Conservation (phyloP, 75 land plant species). For the Cupressus sempervirens region DNA sequence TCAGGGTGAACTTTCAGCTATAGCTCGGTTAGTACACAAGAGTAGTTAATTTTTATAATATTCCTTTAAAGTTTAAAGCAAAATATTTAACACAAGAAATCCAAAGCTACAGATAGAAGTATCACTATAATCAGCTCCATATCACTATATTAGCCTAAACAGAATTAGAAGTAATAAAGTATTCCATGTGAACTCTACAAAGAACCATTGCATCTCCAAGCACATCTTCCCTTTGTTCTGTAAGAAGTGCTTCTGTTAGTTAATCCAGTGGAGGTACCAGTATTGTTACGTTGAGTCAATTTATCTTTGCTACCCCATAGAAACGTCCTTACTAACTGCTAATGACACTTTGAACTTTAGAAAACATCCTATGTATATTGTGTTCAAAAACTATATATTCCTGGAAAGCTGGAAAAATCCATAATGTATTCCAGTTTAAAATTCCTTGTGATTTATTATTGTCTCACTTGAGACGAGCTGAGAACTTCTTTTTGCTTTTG, state of each 20-base stretch:
- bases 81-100: background rate
- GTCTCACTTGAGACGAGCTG: too few relatives aligned
- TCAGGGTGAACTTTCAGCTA: conserved; percentile 70
- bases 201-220: background rate
- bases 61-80: background rate
- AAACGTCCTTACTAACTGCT: background rate
- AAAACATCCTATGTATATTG: background rate
- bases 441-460: too few relatives aligned
- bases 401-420: too few relatives aligned
- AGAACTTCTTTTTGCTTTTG: too few relatives aligned
- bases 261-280: background rate
- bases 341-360: background rate
- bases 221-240: background rate
- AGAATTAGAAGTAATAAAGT: background rate
- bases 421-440: too few relatives aligned
- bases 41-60: conserved; percentile 6
- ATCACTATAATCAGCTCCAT: background rate
- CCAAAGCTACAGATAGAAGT: background rate
- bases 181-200: background rate
- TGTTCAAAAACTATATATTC: background rate
- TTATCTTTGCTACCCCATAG: background rate
- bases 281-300: background rate
- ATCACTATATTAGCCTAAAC: background rate
- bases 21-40: conserved; percentile 68
- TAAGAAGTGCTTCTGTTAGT: background rate